Evolutionary conservation across 1,284 basidiomycete species (phyloP).

Genomic region (Ustilago trichophora): DNA sequence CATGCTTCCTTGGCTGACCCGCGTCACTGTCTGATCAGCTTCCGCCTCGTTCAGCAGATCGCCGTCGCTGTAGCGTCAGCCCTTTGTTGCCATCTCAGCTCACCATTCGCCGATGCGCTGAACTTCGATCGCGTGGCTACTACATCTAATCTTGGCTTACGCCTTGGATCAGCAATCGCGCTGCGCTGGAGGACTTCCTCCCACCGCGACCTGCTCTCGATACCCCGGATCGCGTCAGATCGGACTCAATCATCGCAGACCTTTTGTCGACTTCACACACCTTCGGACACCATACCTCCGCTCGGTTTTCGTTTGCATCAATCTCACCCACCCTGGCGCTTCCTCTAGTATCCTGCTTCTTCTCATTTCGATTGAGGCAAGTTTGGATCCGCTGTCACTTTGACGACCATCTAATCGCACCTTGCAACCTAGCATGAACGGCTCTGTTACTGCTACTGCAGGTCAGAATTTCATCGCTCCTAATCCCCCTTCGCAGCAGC

Average conservation of each 20-base stretch:
- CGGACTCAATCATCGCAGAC: too few relatives aligned
- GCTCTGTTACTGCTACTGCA: slow-evolving; percentile 41
- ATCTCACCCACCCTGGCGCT: not conserved
- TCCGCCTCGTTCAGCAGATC: too few relatives aligned
- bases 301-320: not conserved
- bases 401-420: not conserved
- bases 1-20: too few relatives aligned
- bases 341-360: not conserved
- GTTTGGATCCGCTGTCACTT: slow-evolving; percentile 14
- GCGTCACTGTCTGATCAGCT: too few relatives aligned
- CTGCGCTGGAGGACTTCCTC: too few relatives aligned
- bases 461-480: slow-evolving; percentile 31
- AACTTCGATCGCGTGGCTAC: slow-evolving; percentile 1
- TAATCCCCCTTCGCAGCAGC: slow-evolving; percentile 21
- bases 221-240: too few relatives aligned
- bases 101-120: not conserved
- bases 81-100: not conserved
- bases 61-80: too few relatives aligned
- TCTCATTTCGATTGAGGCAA: not conserved
- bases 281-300: not conserved
- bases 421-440: slow-evolving; percentile 44
- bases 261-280: too few relatives aligned
- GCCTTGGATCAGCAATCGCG: not conserved
- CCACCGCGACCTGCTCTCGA: too few relatives aligned
- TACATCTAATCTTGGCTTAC: not conserved